Conservation (phyloP, 306 rosid species). For the Quercus mongolica region DNA sequence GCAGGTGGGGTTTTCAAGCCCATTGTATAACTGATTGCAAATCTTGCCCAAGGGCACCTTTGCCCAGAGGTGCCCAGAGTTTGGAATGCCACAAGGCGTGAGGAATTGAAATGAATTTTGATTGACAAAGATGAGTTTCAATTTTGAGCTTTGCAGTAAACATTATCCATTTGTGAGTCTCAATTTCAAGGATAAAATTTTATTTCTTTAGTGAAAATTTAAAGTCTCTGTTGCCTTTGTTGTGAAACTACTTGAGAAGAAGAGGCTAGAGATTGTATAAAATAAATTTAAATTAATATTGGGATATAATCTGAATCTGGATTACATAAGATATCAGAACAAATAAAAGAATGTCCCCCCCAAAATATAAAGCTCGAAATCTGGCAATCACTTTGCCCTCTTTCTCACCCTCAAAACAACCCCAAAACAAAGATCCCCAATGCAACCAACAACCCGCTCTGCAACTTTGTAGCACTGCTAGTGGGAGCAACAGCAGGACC, state of each 20-base stretch:
- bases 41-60: too few relatives aligned
- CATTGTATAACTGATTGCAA: too few relatives aligned
- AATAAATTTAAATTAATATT: neutral
- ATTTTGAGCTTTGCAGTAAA: too few relatives aligned
- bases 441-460: slow-evolving; percentile 33
- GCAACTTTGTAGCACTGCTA: slow-evolving; percentile 44
- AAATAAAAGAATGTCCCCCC: slow-evolving; percentile 17
- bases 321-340: neutral
- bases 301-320: neutral
- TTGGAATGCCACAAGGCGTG: slow-evolving; percentile 45
- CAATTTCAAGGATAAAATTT: too few relatives aligned
- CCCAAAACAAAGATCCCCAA: slow-evolving; percentile 39
- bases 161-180: too few relatives aligned
- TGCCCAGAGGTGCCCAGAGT: slow-evolving; percentile 29
- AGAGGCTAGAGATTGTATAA: neutral
- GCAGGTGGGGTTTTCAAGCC: too few relatives aligned
- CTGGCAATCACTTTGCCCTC: neutral
- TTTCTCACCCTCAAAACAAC: slow-evolving; percentile 22
- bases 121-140: too few relatives aligned
- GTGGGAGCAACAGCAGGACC: slow-evolving; percentile 84
- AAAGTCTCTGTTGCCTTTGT: too few relatives aligned
- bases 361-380: neutral
- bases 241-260: too few relatives aligned
- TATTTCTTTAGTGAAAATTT: too few relatives aligned
- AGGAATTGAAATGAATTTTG: neutral